Evolutionary conservation across 2,329 filamentous ascomycete species (phyloP), one percentile per base, ranked within the genome.

Genomic region (Blastomyces gilchristii): DNA sequence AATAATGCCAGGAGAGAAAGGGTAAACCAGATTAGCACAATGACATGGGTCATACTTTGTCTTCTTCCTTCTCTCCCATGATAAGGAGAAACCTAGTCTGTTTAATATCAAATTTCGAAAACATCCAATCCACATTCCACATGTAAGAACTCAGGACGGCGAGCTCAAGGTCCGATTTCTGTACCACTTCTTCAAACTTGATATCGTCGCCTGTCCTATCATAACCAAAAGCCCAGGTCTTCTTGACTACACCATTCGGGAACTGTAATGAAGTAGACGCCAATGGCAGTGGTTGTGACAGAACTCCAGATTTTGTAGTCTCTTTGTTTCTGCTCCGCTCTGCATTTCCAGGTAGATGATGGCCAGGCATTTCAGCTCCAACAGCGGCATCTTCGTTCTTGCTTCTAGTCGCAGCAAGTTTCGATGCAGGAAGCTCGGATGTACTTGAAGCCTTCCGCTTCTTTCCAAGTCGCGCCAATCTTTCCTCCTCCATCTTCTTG

Each of bases 141-240:
- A 93, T 85, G 68, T 89, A 97, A 0, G 93, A 90, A 68, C 91
- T 96, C 5, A 97, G 77, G 0, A 97, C 83, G 0, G 90, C 92
- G 49, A 91, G 83, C 60, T 89, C 79, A 9, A 97, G 79, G 14
- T 86, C 81, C 1, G 84, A 76, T 65, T 85, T 87, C 72, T 96
- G 88, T 0, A 97, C 75, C 0, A 97, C 83, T 72, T 97, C 91
- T 69, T 96, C 90, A 50, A 97, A 86, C 65, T 86, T 94, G 71
- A 97, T 90, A 66, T 96, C 90, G 65, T 91, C 83, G 4, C 78
- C 79, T 14, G 45, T 43, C 45, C 89, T 81, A 1, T 82, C 78
- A 66, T 83, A 84, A 2, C 87, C 86, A 45, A 79, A 79, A 0
- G 84, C 85, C 85, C 88, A 93, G 0, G 94, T 97, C 70, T 88